These are phyloP conservation scores for Calonectria multiphialidica DNA, from an alignment of 2,329 filamentous ascomycete genomes.

Conservation along the genomic window DNA sequence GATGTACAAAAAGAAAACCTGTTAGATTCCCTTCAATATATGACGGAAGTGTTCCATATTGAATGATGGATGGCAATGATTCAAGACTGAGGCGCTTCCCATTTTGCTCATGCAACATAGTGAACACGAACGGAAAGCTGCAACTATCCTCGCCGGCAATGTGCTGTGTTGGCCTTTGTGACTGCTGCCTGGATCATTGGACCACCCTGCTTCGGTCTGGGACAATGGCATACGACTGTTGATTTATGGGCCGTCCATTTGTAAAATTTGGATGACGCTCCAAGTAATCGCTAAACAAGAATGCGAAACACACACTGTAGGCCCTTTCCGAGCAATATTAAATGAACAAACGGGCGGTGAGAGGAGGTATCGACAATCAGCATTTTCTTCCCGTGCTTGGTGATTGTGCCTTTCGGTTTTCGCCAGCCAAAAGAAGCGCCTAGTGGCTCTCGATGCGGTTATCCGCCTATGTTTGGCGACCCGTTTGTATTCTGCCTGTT, in stretches of 20 bases:
- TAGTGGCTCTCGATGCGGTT: background rate
- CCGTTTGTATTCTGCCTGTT: background rate
- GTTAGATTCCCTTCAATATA: slow-evolving; percentile 33
- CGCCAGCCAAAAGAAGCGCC: background rate
- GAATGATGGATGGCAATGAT: background rate
- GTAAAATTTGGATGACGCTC: background rate
- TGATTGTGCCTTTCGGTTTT: slow-evolving; percentile 5
- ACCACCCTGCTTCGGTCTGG: background rate
- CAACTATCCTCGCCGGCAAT: background rate
- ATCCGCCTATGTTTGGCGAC: slow-evolving; percentile 2
- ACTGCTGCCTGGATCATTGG: background rate
- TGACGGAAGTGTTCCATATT: slow-evolving; percentile 17
- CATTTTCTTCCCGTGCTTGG: slow-evolving; percentile 1
- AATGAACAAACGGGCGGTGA: background rate
- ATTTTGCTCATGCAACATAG: background rate
- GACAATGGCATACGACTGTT: slow-evolving; percentile 2
- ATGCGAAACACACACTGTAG: background rate
- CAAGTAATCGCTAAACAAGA: background rate
- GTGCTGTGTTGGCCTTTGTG: slow-evolving; percentile 3
- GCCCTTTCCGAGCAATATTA: background rate
- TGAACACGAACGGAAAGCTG: background rate
- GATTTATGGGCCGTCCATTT: background rate
- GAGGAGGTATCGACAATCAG: background rate
- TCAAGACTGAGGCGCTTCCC: background rate
- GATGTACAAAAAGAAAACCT: slow-evolving; percentile 28